Evolutionary conservation across 805 yeast species (phyloP).

Genomic region (Sugiyamaella boreocaroliniensis): DNA sequence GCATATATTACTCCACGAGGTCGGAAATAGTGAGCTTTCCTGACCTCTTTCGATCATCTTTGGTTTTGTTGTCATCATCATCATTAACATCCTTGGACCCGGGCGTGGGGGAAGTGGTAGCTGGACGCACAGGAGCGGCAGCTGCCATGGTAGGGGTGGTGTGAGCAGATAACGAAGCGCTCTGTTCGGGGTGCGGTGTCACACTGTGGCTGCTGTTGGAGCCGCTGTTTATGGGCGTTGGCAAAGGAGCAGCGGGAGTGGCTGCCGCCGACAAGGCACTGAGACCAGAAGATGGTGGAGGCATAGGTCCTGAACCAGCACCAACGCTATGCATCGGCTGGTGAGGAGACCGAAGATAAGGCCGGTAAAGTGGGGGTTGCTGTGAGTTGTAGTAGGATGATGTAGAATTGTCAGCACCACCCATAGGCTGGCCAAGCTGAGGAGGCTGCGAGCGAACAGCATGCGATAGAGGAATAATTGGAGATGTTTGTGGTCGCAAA

Average conservation of each 20-base stretch:
- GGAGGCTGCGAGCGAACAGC: neutral
- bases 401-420: neutral
- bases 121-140: neutral
- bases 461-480: neutral
- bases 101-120: neutral
- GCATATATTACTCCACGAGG: neutral
- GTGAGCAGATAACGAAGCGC: neutral
- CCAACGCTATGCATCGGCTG: too few species aligned
- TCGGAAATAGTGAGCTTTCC: conserved; percentile 7
- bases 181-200: neutral
- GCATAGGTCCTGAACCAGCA: neutral
- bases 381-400: neutral
- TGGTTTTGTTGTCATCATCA: neutral
- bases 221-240: neutral
- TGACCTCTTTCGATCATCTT: neutral
- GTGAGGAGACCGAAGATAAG: neutral
- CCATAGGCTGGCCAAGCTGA: neutral
- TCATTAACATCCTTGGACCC: neutral
- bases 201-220: neutral
- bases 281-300: neutral
- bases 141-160: neutral
- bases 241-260: neutral
- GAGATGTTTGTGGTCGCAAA: neutral
- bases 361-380: neutral
- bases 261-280: neutral